Conservation (phyloP, 2,329 filamentous ascomycete genomes). For the Biscogniauxia sp. region DNA sequence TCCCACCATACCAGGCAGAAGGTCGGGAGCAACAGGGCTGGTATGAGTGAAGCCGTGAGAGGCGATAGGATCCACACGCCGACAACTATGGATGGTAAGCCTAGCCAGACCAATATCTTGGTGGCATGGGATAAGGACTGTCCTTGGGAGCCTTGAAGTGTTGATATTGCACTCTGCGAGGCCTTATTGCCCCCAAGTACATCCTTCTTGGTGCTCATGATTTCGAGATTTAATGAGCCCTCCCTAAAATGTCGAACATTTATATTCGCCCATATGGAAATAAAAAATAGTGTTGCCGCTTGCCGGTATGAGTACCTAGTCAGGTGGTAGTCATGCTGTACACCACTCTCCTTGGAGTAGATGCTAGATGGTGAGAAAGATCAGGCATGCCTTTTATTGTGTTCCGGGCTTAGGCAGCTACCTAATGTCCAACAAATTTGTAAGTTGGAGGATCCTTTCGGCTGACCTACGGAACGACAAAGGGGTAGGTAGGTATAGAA, state of each 20-base stretch:
- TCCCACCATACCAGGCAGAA: slow-evolving; percentile 8
- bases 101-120: slow-evolving; percentile 4
- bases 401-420: neutral
- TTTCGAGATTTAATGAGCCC: neutral
- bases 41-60: slow-evolving; percentile 1
- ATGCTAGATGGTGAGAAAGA: neutral
- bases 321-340: neutral
- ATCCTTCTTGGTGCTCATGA: neutral
- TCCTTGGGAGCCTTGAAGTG: neutral
- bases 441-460: neutral
- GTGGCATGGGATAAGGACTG: slow-evolving; percentile 3
- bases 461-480: neutral
- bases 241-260: neutral
- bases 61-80: slow-evolving; percentile 5
- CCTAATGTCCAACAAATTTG: too few relatives aligned
- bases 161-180: neutral
- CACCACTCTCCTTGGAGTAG: neutral
- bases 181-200: neutral
- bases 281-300: neutral
- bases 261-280: too few relatives aligned
- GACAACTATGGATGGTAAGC: slow-evolving; percentile 3
- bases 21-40: slow-evolving; percentile 5
- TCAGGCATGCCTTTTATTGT: neutral
- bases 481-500: neutral
- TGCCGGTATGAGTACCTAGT: neutral